Evolutionary conservation across 192 early-diverging fungal species (phyloP).

Genomic region (Coemansia sp.): DNA sequence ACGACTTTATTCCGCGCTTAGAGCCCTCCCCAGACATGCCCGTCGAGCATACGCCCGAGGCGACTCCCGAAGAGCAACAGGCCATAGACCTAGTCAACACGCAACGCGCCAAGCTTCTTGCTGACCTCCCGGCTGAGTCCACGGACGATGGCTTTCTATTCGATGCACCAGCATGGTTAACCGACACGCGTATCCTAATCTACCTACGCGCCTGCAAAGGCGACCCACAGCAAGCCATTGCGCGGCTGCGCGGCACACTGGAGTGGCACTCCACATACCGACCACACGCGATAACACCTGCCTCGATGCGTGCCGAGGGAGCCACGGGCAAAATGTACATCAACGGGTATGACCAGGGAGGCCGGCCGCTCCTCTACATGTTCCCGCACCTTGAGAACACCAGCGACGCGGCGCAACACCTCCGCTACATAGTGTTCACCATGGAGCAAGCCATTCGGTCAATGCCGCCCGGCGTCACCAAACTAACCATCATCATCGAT

Average conservation of each 20-base stretch:
- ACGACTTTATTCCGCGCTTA: slow-evolving; percentile 34
- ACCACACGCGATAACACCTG: slow-evolving; percentile 67
- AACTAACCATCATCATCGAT: slow-evolving; percentile 78
- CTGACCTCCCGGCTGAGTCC: slow-evolving; percentile 43
- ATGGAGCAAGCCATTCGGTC: slow-evolving; percentile 75
- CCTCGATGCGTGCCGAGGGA: slow-evolving; percentile 70
- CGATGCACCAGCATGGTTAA: slow-evolving; percentile 29
- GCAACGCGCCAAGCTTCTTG: slow-evolving; percentile 30
- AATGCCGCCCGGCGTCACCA: slow-evolving; percentile 69
- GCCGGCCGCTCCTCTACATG: slow-evolving; percentile 75
- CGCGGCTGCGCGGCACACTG: slow-evolving; percentile 68
- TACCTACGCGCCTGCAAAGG: slow-evolving; percentile 73
- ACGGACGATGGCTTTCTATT: slow-evolving; percentile 9
- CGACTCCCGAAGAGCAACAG: slow-evolving; percentile 37
- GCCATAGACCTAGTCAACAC: slow-evolving; percentile 14
- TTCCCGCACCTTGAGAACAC: slow-evolving; percentile 77
- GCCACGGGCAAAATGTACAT: slow-evolving; percentile 79
- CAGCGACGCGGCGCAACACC: slow-evolving; percentile 62
- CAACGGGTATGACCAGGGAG: slow-evolving; percentile 73
- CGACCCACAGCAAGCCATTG: slow-evolving; percentile 58
- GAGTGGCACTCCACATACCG: slow-evolving; percentile 74
- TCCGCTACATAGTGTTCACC: slow-evolving; percentile 78
- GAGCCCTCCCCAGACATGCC: slow-evolving; percentile 10
- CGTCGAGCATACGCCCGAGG: slow-evolving; percentile 26
- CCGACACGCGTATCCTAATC: slow-evolving; percentile 57